Evolutionary conservation across 208 protist genomes (phyloP).

Genomic region (Herpetomonas tarakana): DNA sequence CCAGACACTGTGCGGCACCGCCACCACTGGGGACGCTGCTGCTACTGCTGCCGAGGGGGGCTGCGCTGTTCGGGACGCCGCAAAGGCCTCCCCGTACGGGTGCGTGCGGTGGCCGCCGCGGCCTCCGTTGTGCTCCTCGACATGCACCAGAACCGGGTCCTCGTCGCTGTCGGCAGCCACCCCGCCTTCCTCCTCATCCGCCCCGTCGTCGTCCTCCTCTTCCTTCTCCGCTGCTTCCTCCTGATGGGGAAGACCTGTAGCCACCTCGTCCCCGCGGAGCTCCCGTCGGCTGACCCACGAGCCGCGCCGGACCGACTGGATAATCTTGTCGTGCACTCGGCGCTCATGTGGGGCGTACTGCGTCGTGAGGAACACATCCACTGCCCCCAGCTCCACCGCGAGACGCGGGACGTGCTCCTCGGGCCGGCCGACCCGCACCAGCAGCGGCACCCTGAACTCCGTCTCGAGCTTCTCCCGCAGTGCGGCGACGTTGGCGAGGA

Average conservation of each 20-base stretch:
- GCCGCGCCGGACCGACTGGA: slow-evolving; percentile 24
- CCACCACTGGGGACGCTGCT: slow-evolving; percentile 1
- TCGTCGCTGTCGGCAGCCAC: neutral
- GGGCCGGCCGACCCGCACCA: slow-evolving; percentile 74
- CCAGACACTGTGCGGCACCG: slow-evolving; percentile 74
- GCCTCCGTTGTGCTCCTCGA: slow-evolving; percentile 19
- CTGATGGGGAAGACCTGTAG: too few species aligned
- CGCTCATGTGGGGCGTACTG: slow-evolving; percentile 86
- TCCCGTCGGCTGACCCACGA: slow-evolving; percentile 46
- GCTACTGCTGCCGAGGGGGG: neutral
- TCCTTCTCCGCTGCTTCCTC: slow-evolving; percentile 10
- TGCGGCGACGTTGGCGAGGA: slow-evolving; percentile 64
- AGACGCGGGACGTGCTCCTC: slow-evolving; percentile 85
- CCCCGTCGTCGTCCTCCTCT: slow-evolving; percentile 11
- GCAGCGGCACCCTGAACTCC: slow-evolving; percentile 54
- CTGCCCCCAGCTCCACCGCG: slow-evolving; percentile 64
- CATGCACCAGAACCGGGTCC: slow-evolving; percentile 22
- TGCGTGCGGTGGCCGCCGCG: slow-evolving; percentile 10
- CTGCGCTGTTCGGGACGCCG: neutral
- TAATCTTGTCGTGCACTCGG: slow-evolving; percentile 59
- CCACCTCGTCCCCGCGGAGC: neutral
- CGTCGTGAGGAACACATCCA: slow-evolving; percentile 80
- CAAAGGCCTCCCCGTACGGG: slow-evolving; percentile 13
- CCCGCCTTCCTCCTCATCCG: slow-evolving; percentile 1
- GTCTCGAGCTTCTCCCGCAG: slow-evolving; percentile 62